phyloP scores from a whole-genome alignment of 441 rosid genomes.

The Bruguiera hainesii region DNA sequence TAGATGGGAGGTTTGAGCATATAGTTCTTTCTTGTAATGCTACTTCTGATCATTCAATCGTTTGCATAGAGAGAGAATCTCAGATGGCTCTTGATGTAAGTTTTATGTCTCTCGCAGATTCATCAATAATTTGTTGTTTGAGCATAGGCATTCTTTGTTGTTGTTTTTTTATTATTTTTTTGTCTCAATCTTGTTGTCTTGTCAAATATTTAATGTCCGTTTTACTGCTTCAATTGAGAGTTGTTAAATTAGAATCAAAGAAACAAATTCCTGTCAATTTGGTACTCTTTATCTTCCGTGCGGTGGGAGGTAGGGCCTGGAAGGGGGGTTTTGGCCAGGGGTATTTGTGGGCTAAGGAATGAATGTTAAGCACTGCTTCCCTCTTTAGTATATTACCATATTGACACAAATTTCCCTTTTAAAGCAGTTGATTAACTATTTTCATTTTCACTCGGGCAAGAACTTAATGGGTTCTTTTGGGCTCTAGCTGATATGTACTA shows the following conservation, averaged over 20 bases:
- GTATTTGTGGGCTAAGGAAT: background rate
- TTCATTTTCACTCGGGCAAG: no score
- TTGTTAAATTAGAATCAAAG: conserved; percentile 5
- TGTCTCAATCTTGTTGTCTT: background rate
- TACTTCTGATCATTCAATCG: conserved; percentile 84
- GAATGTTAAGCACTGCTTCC: conserved; percentile 1
- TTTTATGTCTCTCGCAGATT: background rate
- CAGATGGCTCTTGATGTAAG: conserved; percentile 71
- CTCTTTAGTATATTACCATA: background rate
- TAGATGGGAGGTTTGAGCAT: conserved; percentile 93
- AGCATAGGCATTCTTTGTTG: background rate
- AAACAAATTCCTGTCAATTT: background rate
- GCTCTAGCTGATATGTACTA: no score
- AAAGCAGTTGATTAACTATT: no score
- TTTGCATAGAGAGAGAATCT: conserved; percentile 88
- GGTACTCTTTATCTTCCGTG: background rate
- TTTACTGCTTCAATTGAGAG: background rate
- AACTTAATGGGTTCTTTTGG: no score
- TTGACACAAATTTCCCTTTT: no score
- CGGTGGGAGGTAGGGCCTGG: background rate
- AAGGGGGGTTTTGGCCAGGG: no score
- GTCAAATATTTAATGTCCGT: background rate
- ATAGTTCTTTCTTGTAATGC: conserved; percentile 93
- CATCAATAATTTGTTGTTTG: background rate
- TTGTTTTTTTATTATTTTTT: no score